Evolutionary conservation across 352 stramenopile species (phyloP), one percentile per base, ranked within the genome.

Genomic region (Plasmopara halstedii): DNA sequence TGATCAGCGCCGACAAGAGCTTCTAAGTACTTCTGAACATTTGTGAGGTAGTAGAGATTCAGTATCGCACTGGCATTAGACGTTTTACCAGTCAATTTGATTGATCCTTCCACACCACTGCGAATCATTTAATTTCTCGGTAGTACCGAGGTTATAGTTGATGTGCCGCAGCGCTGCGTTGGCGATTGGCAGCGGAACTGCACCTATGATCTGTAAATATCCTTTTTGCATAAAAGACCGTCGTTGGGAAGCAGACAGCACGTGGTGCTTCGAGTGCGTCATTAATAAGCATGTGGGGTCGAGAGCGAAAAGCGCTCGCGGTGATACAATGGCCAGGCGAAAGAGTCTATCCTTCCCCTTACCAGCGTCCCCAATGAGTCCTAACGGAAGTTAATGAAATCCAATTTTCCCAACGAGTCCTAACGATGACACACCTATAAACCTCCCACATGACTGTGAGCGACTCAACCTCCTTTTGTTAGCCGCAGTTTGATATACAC

Each of bases 141-240:
- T 73, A 14, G 82, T 64, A 3, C 77, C 74, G 4, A 91, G 62
- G 25, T 91, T 75, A 44, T 91, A 77, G 38, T 89, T 89, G 50
- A 89, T 85, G 36, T 68, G 74, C 8, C 67, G 61, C 45, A 84
- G 43, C 11, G 62, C 74, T 1, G 68, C 58, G 34, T 88, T 80
- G 1, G 77, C 58, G 27, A 91, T 54, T 9, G 46, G 41, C 18
- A 87, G 46, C 1, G 74, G 61, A 18, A 91, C 76, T 6, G 67
- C 76, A 10, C 68, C 60, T 23, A 70, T 76, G 21, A 91, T 68
- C 54, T 80, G 64, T 6, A 91, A 50, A 47, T 71, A 88, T n/a
- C 80, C 80, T 23, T 91, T 73, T 35, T 68, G 63, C 52, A 83
- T 80, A 54, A 91, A 91, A 17, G 62, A 64, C 10, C 51, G 68